Base-by-base conservation (phyloP, 2,329 filamentous ascomycete species). In the Epichloe amarillans region DNA sequence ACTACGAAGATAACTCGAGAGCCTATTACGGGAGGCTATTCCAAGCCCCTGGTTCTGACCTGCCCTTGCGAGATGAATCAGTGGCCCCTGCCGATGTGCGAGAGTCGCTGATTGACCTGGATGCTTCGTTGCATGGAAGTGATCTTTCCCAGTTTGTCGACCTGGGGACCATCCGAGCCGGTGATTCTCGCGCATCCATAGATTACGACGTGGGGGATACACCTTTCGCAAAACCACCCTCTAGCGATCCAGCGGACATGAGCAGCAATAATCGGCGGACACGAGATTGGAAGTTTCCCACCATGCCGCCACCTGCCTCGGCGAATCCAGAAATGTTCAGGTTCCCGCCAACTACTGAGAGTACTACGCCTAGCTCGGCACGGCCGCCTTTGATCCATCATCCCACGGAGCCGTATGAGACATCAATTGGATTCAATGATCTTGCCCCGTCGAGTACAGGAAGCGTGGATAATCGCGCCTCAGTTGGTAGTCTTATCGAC, bases 41-140 rank as follows among this genome's bases (percentile, higher is more conserved):
- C 26, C 68, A 69, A 2, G 64, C 68, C 0, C 64, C 64, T 10
- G 50, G 40, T 42, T 81, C 78, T 0, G 80, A 83, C 58, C 68
- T 84, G 7, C 79, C 80, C 0, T 63, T 83, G 1, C 70, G 79
- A 26, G 72, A 83, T 53, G 73, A 81, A 57, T 77, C 76, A 12
- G 42, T 68, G 62, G 58, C 73, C 17, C 71, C 62, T 59, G 71
- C 56, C 62, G 64, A 74, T 3, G 71, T 82, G n/a, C 69, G 77
- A 50, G 79, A 83, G 59, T 82, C 80, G 0, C 69, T 83, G 17
- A 84, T 84, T 51, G 80, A 84, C 56, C 71, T 84, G 7, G 81
- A 83, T 54, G 76, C 72, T 2, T 82, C 79, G 17, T 66, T 83
- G 6, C 69, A 74, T 42, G 77, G 76, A 2, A 73, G 69, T 38